These are phyloP conservation scores for Proliferodiscus dingleyae DNA, from an alignment of 2,329 filamentous ascomycete species.

Conservation along the genomic window DNA sequence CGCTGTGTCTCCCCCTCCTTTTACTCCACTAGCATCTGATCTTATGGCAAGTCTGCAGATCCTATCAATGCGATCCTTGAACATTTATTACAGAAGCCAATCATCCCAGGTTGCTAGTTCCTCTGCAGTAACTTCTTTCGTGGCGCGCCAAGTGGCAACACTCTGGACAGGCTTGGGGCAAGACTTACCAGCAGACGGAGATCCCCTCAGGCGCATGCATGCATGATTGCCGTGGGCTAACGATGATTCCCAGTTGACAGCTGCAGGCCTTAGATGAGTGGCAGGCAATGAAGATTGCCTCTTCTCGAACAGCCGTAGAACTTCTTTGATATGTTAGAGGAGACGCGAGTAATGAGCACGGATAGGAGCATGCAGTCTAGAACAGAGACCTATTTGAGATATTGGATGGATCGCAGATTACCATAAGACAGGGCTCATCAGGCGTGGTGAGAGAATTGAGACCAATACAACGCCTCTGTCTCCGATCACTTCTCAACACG, in stretches of 20 bases:
- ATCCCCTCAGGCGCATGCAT: slow-evolving; percentile 24
- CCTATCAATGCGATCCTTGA: no score
- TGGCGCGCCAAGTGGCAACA: background rate
- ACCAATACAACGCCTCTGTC: slow-evolving; percentile 8
- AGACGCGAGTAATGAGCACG: slow-evolving; percentile 24
- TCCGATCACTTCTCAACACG: slow-evolving; percentile 9
- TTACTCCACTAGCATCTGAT: background rate
- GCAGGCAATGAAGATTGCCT: slow-evolving; percentile 26
- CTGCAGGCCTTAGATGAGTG: slow-evolving; percentile 36
- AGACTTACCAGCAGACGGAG: slow-evolving; percentile 16
- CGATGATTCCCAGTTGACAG: slow-evolving; percentile 34
- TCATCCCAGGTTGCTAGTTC: slow-evolving; percentile 2
- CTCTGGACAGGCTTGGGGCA: background rate
- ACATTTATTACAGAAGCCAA: background rate
- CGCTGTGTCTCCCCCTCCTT: background rate
- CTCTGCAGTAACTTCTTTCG: background rate
- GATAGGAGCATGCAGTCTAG: slow-evolving; percentile 23
- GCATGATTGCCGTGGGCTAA: slow-evolving; percentile 23
- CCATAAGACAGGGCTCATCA: slow-evolving; percentile 6
- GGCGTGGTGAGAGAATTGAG: slow-evolving; percentile 1
- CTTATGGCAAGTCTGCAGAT: no score
- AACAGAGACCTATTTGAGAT: slow-evolving; percentile 9
- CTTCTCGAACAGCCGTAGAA: slow-evolving; percentile 41
- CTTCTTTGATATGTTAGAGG: slow-evolving; percentile 23
- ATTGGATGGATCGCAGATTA: slow-evolving; percentile 6